Base-by-base conservation (phyloP, 352 stramenopile species). In the Elongisporangium senticosum region DNA sequence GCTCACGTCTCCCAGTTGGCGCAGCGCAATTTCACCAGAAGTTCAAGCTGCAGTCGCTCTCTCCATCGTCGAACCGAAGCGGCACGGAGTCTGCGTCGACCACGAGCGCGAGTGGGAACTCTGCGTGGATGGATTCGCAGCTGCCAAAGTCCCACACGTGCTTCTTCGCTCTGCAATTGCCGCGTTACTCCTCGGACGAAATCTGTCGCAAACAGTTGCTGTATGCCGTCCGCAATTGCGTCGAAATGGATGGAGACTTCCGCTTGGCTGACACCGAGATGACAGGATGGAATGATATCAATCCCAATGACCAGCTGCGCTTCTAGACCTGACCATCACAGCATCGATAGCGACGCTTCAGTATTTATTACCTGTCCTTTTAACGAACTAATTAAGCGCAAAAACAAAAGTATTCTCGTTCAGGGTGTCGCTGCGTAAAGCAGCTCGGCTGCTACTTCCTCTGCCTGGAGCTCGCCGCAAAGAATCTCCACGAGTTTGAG, bases 211-310 rank as follows among this genome's bases (percentile, higher is more conserved):
- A 79, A 43, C 72, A 86, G 55, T 24, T 95, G 21, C 58, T 90
- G n/a, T 95, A 93, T 54, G 86, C 84, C 1, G 77, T 95, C 14
- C 81, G 82, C 63, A 95, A 95, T 60, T 95, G 86, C 49, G 68
- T 93, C 13, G 86, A 95, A 65, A 95, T 95, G 82, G 86, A 93
- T 57, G 86, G 83, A n/a, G 86, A 95, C 63, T 95, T 95, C 55
- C 81, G 86, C 13, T 71, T 93, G 3, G 84, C 83, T 8, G 86
- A 93, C 67, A 86, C 78, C 19, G 85, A 95, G 63, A 89, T 89
- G 75, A 88, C 69, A 2, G 80, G 83, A 1, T 92, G 83, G 83
- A 83, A 64, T 20, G 78, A 84, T 22, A 80, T 90, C 43, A 75
- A 72, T 50, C 68, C 78, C 21, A 76, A 77, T 54, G 81, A 87